These are phyloP conservation scores for Jatropha multifida DNA, from an alignment of 441 rosid species.

Conservation along the genomic window DNA sequence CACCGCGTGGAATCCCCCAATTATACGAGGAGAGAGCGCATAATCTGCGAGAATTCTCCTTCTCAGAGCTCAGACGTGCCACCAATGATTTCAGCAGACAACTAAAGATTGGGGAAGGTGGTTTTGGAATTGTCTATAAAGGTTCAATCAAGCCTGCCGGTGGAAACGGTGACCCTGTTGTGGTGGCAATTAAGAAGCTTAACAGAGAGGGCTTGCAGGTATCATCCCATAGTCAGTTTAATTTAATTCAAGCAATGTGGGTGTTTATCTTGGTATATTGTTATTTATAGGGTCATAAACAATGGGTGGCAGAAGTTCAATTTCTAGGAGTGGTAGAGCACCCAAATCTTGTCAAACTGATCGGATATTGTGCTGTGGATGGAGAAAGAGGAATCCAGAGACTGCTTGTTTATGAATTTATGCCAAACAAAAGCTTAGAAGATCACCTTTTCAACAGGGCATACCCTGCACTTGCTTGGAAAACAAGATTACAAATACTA, in stretches of 20 bases:
- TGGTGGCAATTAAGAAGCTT: conserved; percentile 55
- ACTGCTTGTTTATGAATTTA: conserved; percentile 70
- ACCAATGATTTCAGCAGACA: conserved; percentile 55
- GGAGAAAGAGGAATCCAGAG: conserved; percentile 70
- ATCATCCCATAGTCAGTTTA: background rate
- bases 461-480: conserved; percentile 58
- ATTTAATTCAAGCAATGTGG: too few relatives aligned
- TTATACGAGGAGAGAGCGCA: conserved; percentile 62
- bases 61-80: conserved; percentile 63
- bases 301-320: conserved; percentile 66
- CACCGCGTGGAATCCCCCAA: conserved; percentile 58
- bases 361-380: conserved; percentile 77
- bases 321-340: conserved; percentile 61
- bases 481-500: conserved; percentile 52
- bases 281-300: conserved; percentile 52
- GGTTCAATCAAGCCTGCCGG: conserved; percentile 49
- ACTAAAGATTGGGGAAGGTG: conserved; percentile 83
- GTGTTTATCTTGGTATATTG: too few relatives aligned
- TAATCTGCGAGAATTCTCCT: conserved; percentile 60
- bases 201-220: conserved; percentile 58
- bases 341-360: conserved; percentile 56
- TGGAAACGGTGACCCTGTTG: conserved; percentile 35
- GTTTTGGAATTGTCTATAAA: conserved; percentile 71
- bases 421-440: conserved; percentile 74
- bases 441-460: conserved; percentile 76